These are phyloP conservation scores for Hemisphaericaspora xylanilytica DNA, from an alignment of 1,139 yeast genomes.

Conservation along the genomic window DNA sequence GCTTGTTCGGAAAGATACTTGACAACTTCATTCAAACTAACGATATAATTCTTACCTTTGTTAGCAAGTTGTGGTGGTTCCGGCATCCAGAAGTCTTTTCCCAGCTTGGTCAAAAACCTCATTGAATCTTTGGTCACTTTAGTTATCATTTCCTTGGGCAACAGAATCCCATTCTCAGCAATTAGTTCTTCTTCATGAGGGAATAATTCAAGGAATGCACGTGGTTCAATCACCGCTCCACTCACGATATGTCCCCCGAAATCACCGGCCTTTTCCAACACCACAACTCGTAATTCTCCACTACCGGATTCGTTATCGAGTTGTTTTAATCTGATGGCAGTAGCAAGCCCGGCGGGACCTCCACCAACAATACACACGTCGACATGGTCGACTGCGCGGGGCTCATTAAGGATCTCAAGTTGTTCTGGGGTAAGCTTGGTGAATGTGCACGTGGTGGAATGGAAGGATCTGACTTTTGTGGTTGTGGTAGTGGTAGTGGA, in stretches of 20 bases:
- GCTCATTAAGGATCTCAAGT: slow-evolving; percentile 47
- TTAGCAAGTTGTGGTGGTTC: slow-evolving; percentile 93
- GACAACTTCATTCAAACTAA: slow-evolving; percentile 76
- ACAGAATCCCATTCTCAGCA: slow-evolving; percentile 70
- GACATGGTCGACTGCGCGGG: slow-evolving; percentile 77
- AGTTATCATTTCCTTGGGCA: slow-evolving; percentile 74
- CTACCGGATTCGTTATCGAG: slow-evolving; percentile 66
- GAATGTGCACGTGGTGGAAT: neutral
- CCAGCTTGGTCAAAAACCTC: slow-evolving; percentile 59
- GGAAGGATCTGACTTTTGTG: neutral
- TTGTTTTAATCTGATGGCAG: slow-evolving; percentile 87
- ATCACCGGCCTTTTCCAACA: slow-evolving; percentile 88
- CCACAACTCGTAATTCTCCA: slow-evolving; percentile 77
- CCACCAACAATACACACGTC: slow-evolving; percentile 97
- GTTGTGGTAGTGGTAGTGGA: neutral
- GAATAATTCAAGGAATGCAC: slow-evolving; percentile 78
- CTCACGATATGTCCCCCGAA: slow-evolving; percentile 89
- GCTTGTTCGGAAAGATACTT: slow-evolving; percentile 84
- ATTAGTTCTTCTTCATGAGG: slow-evolving; percentile 78
- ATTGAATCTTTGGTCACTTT: slow-evolving; percentile 68
- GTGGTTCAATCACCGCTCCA: slow-evolving; percentile 92
- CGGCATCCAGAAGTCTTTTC: slow-evolving; percentile 64
- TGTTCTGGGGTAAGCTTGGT: slow-evolving; percentile 36
- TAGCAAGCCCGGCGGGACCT: slow-evolving; percentile 95
- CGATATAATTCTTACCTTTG: slow-evolving; percentile 78